Evolutionary conservation across 148 eudicot species (phyloP).

Genomic region (Rhododendron ovatum): DNA sequence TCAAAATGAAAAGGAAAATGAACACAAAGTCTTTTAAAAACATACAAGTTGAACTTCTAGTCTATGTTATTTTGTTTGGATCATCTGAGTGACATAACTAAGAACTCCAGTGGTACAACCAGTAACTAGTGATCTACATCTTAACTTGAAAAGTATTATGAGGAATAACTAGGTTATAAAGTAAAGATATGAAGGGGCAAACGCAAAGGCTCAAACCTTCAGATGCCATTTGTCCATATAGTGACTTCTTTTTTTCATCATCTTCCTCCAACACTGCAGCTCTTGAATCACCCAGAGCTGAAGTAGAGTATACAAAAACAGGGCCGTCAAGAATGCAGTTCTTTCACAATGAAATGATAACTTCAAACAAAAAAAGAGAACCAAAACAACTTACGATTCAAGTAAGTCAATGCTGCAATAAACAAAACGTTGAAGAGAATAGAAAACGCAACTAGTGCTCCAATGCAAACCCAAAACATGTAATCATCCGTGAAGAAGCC

Average conservation of each 20-base stretch:
- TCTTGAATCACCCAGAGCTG: constrained; percentile 59
- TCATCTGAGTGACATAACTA: not conserved
- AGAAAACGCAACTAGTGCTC: constrained; percentile 62
- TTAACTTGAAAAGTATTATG: not conserved
- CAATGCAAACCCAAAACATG: constrained; percentile 68
- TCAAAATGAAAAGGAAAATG: constrained; percentile 4
- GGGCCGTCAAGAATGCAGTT: not conserved
- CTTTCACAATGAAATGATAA: not conserved
- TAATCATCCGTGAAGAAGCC: constrained; percentile 54
- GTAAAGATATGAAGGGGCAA: not conserved
- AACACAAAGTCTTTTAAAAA: not conserved
- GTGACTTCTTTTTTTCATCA: constrained; percentile 21
- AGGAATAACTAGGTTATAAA: not conserved
- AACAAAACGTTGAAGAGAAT: constrained; percentile 57
- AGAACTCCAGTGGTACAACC: not conserved
- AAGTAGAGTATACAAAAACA: constrained; percentile 8
- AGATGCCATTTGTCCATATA: constrained; percentile 5
- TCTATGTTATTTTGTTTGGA: not conserved
- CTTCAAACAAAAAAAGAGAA: not conserved
- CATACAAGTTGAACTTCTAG: not conserved
- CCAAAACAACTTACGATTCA: constrained; percentile 45
- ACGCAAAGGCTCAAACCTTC: constrained; percentile 16
- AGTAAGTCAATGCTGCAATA: constrained; percentile 46
- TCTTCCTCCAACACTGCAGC: constrained; percentile 30
- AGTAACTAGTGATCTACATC: not conserved